phyloP scores from a whole-genome alignment of 2,329 filamentous ascomycete species.

The Curvularia sp. region DNA sequence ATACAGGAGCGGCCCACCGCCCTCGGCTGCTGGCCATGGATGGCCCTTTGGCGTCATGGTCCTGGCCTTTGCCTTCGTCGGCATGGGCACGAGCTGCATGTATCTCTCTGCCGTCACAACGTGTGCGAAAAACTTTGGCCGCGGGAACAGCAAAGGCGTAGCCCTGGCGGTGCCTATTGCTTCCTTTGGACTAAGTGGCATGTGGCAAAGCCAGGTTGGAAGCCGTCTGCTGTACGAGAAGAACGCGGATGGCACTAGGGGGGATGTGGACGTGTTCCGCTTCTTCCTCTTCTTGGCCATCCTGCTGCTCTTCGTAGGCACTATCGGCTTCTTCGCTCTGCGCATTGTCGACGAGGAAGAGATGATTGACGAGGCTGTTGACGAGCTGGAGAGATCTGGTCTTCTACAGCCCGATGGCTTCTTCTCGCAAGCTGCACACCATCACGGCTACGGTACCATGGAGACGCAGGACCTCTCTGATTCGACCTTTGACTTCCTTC shows the following conservation, averaged over 20 bases:
- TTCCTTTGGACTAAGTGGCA: constrained; percentile 88
- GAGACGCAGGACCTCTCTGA: constrained; percentile 57
- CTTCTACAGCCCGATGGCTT: constrained; percentile 78
- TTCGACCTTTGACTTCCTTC: constrained; percentile 56
- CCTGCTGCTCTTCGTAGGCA: constrained; percentile 72
- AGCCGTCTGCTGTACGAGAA: constrained; percentile 77
- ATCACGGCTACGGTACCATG: constrained; percentile 69
- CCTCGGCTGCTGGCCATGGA: constrained; percentile 59
- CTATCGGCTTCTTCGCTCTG: constrained; percentile 76
- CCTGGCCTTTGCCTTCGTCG: constrained; percentile 81
- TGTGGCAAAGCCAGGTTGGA: constrained; percentile 93
- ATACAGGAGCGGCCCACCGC: constrained; percentile 68
- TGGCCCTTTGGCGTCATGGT: constrained; percentile 87
- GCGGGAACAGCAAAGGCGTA: constrained; percentile 83
- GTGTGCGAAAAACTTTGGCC: constrained; percentile 97
- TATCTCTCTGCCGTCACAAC: constrained; percentile 92
- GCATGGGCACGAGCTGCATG: constrained; percentile 84
- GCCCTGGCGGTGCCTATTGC: constrained; percentile 91
- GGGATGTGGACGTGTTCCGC: constrained; percentile 75
- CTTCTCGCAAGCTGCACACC: constrained; percentile 65
- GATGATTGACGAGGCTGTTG: constrained; percentile 87
- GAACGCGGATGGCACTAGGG: constrained; percentile 65
- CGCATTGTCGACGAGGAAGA: constrained; percentile 83
- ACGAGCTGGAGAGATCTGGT: constrained; percentile 89
- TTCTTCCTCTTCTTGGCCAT: constrained; percentile 87